phyloP scores from a whole-genome alignment of 2,329 filamentous ascomycete genomes.

The Neofusicoccum laricinum region DNA sequence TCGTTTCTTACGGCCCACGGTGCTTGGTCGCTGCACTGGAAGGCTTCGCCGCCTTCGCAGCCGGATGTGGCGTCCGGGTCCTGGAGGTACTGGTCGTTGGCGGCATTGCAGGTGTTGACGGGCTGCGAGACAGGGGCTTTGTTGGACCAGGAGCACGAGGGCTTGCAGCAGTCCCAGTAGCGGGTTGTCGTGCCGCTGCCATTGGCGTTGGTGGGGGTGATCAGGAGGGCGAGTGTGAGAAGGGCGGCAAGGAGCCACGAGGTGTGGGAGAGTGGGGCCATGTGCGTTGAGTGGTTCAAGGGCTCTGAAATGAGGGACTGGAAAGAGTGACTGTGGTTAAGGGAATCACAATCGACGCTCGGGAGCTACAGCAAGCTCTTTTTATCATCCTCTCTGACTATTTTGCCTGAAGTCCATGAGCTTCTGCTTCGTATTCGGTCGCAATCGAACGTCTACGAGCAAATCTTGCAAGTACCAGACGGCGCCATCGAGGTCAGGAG shows the following conservation, averaged over 20 bases:
- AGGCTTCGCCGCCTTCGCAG: slow-evolving; percentile 58
- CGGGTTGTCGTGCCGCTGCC: slow-evolving; percentile 25
- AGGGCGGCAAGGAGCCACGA: too few species aligned
- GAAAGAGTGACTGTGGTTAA: too few species aligned
- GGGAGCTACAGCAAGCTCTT: too few species aligned
- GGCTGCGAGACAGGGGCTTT: slow-evolving; percentile 55
- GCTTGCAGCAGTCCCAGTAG: slow-evolving; percentile 65
- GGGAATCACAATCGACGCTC: too few species aligned
- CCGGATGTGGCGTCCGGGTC: slow-evolving; percentile 37
- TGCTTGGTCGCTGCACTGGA: slow-evolving; percentile 58
- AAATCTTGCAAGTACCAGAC: background rate
- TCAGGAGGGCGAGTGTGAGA: too few species aligned
- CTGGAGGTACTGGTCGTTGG: slow-evolving; percentile 51
- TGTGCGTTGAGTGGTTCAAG: too few species aligned
- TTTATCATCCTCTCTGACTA: too few species aligned
- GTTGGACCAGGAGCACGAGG: slow-evolving; percentile 59
- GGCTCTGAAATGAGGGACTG: too few species aligned
- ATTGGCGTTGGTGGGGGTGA: background rate
- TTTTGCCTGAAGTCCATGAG: too few species aligned
- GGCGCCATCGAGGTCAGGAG: background rate
- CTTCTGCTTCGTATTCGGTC: too few species aligned
- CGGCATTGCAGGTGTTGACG: slow-evolving; percentile 53
- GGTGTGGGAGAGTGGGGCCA: too few species aligned
- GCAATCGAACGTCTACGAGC: too few species aligned
- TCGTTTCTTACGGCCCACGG: slow-evolving; percentile 58